phyloP scores from a whole-genome alignment of 306 rosid genomes.

The Quercus rubra region DNA sequence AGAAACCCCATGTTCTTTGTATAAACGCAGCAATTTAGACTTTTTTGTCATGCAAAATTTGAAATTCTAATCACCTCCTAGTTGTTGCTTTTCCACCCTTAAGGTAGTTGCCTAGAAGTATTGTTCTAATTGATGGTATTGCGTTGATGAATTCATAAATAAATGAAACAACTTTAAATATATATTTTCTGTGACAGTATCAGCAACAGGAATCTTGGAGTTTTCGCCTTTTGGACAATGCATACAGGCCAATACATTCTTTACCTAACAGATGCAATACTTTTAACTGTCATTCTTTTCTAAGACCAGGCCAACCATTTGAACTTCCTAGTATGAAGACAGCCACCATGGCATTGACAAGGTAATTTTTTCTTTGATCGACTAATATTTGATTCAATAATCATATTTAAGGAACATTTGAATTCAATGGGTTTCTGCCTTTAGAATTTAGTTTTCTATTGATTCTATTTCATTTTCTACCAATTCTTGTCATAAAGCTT shows the following conservation, averaged over 20 bases:
- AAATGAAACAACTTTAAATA: not conserved
- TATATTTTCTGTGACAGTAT: slow-evolving; percentile 42
- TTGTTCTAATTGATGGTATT: slow-evolving; percentile 20
- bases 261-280: slow-evolving; percentile 46
- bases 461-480: not conserved
- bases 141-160: not conserved
- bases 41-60: not conserved
- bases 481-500: not conserved
- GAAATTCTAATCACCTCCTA: not conserved
- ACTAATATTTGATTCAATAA: not conserved
- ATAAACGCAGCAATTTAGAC: not conserved
- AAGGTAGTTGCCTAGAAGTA: slow-evolving; percentile 6
- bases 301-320: slow-evolving; percentile 41
- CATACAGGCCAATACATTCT: slow-evolving; percentile 38
- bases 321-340: slow-evolving; percentile 42
- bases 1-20: not conserved
- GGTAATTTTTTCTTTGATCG: slow-evolving; percentile 37
- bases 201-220: slow-evolving; percentile 43
- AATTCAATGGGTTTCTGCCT: not conserved
- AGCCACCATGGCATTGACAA: slow-evolving; percentile 47
- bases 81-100: not conserved
- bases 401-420: not conserved
- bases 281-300: slow-evolving; percentile 63
- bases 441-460: not conserved
- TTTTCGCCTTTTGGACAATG: slow-evolving; percentile 25